Conservation (phyloP, 2,329 filamentous ascomycete genomes). For the Xylaria arbuscula region DNA sequence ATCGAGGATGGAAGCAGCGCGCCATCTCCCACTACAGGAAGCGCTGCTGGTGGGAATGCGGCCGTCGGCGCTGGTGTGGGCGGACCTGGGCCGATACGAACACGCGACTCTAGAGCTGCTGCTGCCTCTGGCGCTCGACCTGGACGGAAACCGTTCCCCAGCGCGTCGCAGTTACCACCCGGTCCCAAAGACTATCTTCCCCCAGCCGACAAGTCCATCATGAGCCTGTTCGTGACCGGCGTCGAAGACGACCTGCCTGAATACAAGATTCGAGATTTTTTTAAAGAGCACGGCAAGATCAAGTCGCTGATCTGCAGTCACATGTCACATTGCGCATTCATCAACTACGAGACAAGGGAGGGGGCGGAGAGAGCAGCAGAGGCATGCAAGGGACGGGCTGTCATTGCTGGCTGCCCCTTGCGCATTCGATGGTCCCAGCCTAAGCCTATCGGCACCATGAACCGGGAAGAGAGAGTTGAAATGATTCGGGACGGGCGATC, state of each 20-base stretch:
- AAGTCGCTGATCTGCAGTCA: conserved; percentile 95
- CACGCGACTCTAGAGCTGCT: conserved; percentile 70
- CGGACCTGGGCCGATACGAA: conserved; percentile 82
- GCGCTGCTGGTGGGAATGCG: conserved; percentile 58
- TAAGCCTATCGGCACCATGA: conserved; percentile 90
- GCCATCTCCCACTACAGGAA: conserved; percentile 53
- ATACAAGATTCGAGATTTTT: conserved; percentile 89
- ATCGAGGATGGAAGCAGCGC: conserved; percentile 68
- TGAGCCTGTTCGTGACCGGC: conserved; percentile 93
- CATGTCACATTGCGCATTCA: conserved; percentile 95
- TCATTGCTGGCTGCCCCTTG: conserved; percentile 91
- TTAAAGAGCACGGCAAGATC: conserved; percentile 87
- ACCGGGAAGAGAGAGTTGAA: conserved; percentile 82
- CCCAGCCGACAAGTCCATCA: conserved; percentile 85
- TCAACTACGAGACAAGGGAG: conserved; percentile 90
- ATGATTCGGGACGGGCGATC: conserved; percentile 83
- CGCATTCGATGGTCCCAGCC: conserved; percentile 93
- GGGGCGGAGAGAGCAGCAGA: conserved; percentile 87
- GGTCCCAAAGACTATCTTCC: conserved; percentile 87
- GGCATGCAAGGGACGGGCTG: conserved; percentile 85
- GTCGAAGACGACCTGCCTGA: conserved; percentile 97
- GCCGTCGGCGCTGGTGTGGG: conserved; percentile 67
- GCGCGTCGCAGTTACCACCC: conserved; percentile 79
- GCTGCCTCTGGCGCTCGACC: conserved; percentile 60
- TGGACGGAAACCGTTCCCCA: conserved; percentile 72